phyloP scores from a whole-genome alignment of 2,329 filamentous ascomycete species.

The Microdochium paspali region DNA sequence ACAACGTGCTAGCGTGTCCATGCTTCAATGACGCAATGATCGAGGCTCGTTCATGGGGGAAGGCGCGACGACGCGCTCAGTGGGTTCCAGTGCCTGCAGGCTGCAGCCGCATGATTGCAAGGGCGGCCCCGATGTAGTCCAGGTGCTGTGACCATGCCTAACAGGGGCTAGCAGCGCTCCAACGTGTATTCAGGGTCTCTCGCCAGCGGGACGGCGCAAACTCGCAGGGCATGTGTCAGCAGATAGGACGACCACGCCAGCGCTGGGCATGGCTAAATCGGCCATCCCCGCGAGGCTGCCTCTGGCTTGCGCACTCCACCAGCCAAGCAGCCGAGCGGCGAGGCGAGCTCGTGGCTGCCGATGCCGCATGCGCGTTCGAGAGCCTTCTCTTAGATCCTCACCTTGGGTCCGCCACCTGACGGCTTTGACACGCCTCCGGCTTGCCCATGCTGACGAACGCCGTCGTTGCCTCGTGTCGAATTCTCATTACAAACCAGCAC shows the following conservation, averaged over 20 bases:
- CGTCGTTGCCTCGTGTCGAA: neutral
- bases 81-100: no score
- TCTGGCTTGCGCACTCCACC: neutral
- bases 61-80: neutral
- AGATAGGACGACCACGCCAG: no score
- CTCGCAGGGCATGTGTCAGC: neutral
- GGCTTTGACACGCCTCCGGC: neutral
- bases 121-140: no score
- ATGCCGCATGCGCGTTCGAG: neutral
- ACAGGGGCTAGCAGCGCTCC: neutral
- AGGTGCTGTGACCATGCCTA: neutral
- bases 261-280: neutral
- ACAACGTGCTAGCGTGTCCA: neutral
- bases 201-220: neutral
- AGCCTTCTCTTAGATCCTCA: neutral
- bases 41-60: neutral
- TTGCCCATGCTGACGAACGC: neutral
- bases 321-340: neutral
- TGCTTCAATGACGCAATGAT: constrained; percentile 1
- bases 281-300: neutral
- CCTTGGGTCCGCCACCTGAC: neutral
- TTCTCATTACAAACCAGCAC: neutral
- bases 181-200: no score
- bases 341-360: neutral
- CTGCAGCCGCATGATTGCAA: no score